Evolutionary conservation across 2,329 filamentous ascomycete genomes (phyloP).

Genomic region (Kalmusia sp.): DNA sequence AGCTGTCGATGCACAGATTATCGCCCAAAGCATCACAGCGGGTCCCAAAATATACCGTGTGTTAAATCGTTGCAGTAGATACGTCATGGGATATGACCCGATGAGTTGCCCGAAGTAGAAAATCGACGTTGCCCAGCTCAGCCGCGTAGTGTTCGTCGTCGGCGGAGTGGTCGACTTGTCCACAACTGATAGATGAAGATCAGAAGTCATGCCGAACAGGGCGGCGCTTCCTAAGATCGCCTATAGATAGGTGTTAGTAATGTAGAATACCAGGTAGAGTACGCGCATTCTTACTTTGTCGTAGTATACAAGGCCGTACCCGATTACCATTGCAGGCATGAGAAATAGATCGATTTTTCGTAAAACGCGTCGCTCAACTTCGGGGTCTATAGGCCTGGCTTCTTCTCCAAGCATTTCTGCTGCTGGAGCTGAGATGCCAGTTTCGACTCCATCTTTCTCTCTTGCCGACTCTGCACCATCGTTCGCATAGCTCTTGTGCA

Average conservation of each 20-base stretch:
- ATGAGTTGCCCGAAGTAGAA: constrained; percentile 83
- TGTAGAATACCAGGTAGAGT: background rate
- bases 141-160: constrained; percentile 69
- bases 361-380: constrained; percentile 63
- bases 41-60: constrained; percentile 68
- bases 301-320: constrained; percentile 72
- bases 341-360: constrained; percentile 72
- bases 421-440: background rate
- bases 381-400: constrained; percentile 61
- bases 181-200: constrained; percentile 66
- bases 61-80: constrained; percentile 71
- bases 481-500: background rate
- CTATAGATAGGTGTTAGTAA: background rate
- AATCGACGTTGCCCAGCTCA: constrained; percentile 78
- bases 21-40: constrained; percentile 70
- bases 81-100: constrained; percentile 76
- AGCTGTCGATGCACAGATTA: constrained; percentile 72
- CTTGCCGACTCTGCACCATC: background rate
- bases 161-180: constrained; percentile 58
- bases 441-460: background rate
- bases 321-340: constrained; percentile 68
- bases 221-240: constrained; percentile 74
- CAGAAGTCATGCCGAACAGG: constrained; percentile 77
- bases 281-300: no score
- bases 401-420: constrained; percentile 63